Conservation (phyloP, 441 rosid genomes). For the Populus hybrid region DNA sequence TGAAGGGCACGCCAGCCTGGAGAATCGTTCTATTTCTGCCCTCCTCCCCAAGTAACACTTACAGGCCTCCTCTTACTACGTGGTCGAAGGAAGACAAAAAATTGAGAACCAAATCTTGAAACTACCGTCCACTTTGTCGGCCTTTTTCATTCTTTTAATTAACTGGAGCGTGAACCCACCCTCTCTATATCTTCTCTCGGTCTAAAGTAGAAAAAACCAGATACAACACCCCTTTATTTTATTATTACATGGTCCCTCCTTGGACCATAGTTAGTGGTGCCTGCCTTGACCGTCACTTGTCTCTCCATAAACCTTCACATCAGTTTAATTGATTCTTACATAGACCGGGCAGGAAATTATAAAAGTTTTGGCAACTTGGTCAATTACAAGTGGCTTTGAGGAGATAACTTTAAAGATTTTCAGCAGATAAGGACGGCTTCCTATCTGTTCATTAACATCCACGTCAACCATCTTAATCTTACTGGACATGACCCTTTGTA, state of each 20-base stretch:
- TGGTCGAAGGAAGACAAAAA: not conserved
- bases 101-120: constrained; percentile 20
- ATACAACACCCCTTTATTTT: not conserved
- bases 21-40: constrained; percentile 2
- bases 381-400: constrained; percentile 19
- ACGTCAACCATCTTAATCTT: constrained; percentile 21
- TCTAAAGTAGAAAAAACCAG: not conserved
- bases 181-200: not conserved
- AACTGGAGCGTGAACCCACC: not conserved
- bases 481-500: not conserved
- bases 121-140: constrained; percentile 37
- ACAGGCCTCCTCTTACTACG: not conserved
- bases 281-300: constrained; percentile 24
- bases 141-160: not conserved
- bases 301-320: constrained; percentile 16
- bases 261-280: not conserved
- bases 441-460: constrained; percentile 17
- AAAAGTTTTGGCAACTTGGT: not conserved
- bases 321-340: not conserved
- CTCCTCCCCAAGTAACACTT: not conserved
- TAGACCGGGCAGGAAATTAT: not conserved
- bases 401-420: constrained; percentile 15
- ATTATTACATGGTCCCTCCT: constrained; percentile 3
- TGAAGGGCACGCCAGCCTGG: constrained; percentile 7
- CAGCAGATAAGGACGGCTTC: constrained; percentile 28